Conservation (phyloP, 2,329 filamentous ascomycete species). For the Colletotrichum coccodes region DNA sequence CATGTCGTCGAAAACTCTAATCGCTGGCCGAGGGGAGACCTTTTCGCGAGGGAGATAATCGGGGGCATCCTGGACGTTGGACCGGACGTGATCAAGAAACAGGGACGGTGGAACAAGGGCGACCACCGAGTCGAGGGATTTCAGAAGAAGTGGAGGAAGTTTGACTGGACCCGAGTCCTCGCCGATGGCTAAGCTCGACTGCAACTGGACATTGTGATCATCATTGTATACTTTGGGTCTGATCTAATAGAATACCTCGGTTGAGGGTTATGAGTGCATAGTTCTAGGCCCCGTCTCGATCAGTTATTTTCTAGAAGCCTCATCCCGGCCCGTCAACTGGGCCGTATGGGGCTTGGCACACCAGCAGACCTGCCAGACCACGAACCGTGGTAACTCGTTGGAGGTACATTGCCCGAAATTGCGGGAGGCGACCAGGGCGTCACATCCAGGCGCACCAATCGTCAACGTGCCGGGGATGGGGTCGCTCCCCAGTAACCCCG, state of each 20-base stretch:
- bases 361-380: background rate
- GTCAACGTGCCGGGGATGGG: slow-evolving; percentile 10
- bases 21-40: slow-evolving; percentile 88
- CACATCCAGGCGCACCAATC: slow-evolving; percentile 31
- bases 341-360: background rate
- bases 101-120: slow-evolving; percentile 83
- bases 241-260: slow-evolving; percentile 11
- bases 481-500: slow-evolving; percentile 23
- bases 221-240: background rate
- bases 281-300: background rate
- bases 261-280: background rate
- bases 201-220: background rate
- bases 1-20: slow-evolving; percentile 90
- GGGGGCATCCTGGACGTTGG: slow-evolving; percentile 91
- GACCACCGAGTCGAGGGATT: slow-evolving; percentile 80
- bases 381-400: slow-evolving; percentile 1
- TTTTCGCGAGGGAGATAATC: slow-evolving; percentile 92
- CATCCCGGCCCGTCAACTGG: background rate
- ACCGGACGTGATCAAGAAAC: slow-evolving; percentile 86
- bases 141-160: slow-evolving; percentile 87
- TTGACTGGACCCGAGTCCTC: slow-evolving; percentile 82
- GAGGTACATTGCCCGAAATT: slow-evolving; percentile 23
- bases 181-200: slow-evolving; percentile 44
- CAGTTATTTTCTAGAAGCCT: background rate
- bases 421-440: slow-evolving; percentile 20